Percentiles rank a stretch among this genome's conserved stretches.
Conservation (phyloP, 305 asterid genomes). For the Fraxinus sp. region DNA sequence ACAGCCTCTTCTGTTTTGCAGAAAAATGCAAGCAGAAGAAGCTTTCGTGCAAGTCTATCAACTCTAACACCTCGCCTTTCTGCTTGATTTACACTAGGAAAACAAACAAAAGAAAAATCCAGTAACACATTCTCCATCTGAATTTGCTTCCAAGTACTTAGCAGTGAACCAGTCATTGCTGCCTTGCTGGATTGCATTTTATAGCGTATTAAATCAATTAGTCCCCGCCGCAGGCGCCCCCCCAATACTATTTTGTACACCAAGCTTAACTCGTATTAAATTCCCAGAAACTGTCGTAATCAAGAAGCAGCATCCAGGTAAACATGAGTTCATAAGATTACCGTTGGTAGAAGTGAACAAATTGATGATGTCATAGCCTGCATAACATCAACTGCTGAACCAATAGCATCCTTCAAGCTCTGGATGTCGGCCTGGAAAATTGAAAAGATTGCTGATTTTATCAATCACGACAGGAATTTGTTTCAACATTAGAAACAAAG, state of each 20-base stretch:
- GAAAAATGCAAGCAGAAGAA: neutral
- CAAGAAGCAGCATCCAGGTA: neutral
- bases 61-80: neutral
- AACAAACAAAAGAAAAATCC: neutral
- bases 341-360: slow-evolving; percentile 56
- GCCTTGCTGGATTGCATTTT: neutral
- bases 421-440: slow-evolving; percentile 60
- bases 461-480: slow-evolving; percentile 5
- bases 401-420: slow-evolving; percentile 75
- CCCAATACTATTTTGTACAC: too few relatives aligned
- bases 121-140: neutral
- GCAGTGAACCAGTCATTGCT: neutral
- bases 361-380: slow-evolving; percentile 65
- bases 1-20: neutral
- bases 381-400: slow-evolving; percentile 80
- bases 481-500: neutral
- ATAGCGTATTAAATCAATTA: too few relatives aligned
- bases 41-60: neutral
- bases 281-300: neutral
- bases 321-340: slow-evolving; percentile 27
- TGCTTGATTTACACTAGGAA: neutral
- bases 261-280: too few relatives aligned
- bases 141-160: neutral
- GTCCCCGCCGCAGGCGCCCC: too few relatives aligned
- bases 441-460: slow-evolving; percentile 2